A percentile compares a stretch with the other conserved stretches of the same genome.
These are phyloP conservation scores for Leptographium radiaticola DNA, from an alignment of 2,329 filamentous ascomycete species.

Conservation along the genomic window DNA sequence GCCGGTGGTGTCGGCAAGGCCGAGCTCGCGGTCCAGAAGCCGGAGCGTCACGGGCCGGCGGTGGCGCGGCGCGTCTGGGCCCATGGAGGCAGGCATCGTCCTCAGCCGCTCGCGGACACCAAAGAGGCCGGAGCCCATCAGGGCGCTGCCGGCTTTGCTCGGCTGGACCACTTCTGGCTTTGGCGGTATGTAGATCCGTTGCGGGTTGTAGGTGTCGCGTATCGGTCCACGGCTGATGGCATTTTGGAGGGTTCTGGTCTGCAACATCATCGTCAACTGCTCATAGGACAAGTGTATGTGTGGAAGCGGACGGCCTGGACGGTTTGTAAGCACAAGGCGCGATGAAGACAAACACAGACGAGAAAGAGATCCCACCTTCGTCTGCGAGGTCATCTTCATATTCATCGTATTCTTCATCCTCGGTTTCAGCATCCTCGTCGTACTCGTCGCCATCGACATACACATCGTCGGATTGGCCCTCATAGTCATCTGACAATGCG, in stretches of 20 bases:
- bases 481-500: background rate
- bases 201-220: background rate
- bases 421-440: slow-evolving; percentile 16
- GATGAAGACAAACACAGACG: too few relatives aligned
- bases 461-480: too few relatives aligned
- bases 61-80: background rate
- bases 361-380: slow-evolving; percentile 8
- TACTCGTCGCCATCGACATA: slow-evolving; percentile 4
- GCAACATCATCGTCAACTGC: slow-evolving; percentile 14
- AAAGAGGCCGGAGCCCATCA: slow-evolving; percentile 77
- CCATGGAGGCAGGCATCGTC: background rate
- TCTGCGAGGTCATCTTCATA: slow-evolving; percentile 12
- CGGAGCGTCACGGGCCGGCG: slow-evolving; percentile 42
- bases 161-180: slow-evolving; percentile 26
- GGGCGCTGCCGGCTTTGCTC: slow-evolving; percentile 57
- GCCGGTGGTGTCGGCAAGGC: slow-evolving; percentile 39
- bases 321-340: background rate
- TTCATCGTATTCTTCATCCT: slow-evolving; percentile 11
- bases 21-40: slow-evolving; percentile 72
- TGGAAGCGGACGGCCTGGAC: background rate
- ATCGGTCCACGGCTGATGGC: slow-evolving; percentile 8
- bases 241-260: slow-evolving; percentile 12
- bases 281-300: slow-evolving; percentile 12
- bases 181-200: too few relatives aligned
- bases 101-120: slow-evolving; percentile 47